Conservation (phyloP, 345 rosid species). For the Reutealis trisperma region DNA sequence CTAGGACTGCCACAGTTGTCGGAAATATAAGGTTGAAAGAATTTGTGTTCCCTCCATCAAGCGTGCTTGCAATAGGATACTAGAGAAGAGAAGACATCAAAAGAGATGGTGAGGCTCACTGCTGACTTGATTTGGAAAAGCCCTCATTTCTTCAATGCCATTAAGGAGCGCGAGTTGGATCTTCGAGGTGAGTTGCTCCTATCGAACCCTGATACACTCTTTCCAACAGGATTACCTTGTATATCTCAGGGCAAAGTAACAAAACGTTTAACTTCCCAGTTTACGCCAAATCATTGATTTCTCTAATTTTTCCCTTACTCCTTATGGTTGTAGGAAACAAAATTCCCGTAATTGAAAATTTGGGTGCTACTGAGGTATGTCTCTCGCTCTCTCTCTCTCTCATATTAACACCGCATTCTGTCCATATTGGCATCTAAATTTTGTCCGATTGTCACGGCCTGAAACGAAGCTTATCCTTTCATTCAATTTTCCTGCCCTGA, state of each 20-base stretch:
- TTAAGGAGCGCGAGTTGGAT: conserved; percentile 95
- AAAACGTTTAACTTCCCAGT: background rate
- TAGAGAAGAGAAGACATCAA: background rate
- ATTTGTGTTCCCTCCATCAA: background rate
- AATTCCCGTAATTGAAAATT: conserved; percentile 93
- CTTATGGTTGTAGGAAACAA: conserved; percentile 61
- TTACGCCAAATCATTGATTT: background rate
- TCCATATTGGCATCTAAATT: background rate
- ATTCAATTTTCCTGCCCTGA: background rate
- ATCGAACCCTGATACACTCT: conserved; percentile 18
- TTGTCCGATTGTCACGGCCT: background rate
- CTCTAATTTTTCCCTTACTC: background rate
- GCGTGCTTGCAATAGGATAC: background rate
- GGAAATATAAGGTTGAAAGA: background rate
- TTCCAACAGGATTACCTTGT: background rate
- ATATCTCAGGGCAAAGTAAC: background rate
- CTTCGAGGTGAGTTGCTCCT: conserved; percentile 64
- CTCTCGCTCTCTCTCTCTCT: background rate
- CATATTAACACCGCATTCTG: background rate
- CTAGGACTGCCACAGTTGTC: background rate
- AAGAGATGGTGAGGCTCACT: conserved; percentile 87
- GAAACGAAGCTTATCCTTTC: background rate
- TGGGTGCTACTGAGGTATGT: conserved; percentile 98
- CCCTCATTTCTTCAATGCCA: conserved; percentile 98
- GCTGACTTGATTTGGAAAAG: conserved; percentile 99